A percentile compares a stretch with the other conserved stretches of the same genome.
Conservation (phyloP, 1,284 basidiomycete species). For the Cerioporus squamosus region DNA sequence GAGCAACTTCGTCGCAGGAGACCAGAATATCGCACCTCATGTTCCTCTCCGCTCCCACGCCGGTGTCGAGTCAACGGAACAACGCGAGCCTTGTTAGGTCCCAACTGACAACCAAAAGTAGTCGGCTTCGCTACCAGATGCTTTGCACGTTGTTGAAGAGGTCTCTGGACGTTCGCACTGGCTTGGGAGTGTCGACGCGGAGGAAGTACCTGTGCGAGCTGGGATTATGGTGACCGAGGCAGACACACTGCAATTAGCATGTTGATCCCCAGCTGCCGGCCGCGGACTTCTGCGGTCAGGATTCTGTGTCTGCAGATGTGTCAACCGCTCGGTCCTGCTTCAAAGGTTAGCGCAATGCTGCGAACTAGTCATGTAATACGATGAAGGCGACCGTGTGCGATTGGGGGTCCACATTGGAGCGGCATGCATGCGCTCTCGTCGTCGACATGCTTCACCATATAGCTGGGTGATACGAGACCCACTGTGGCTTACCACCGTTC, state of each 20-base stretch:
- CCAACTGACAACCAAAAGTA: no score
- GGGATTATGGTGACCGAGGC: not conserved
- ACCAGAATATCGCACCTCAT: slow-evolving; percentile 10
- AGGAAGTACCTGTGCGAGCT: not conserved
- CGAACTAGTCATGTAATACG: slow-evolving; percentile 1
- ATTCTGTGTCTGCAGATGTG: not conserved
- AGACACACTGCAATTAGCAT: not conserved
- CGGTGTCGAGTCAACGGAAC: not conserved
- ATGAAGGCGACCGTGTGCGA: slow-evolving; percentile 2
- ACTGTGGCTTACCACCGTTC: no score
- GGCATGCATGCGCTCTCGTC: no score
- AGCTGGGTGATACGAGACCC: no score
- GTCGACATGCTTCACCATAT: no score
- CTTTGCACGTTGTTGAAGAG: no score
- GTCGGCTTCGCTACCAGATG: no score
- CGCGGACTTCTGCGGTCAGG: not conserved
- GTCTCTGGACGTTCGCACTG: no score
- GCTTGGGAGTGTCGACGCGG: no score
- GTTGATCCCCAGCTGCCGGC: slow-evolving; percentile 2
- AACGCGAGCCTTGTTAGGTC: no score
- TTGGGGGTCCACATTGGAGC: slow-evolving; percentile 8
- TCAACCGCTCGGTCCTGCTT: slow-evolving; percentile 4
- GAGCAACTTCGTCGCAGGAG: not conserved
- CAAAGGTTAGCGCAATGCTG: not conserved
- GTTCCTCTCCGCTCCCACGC: slow-evolving; percentile 6